Conservation (phyloP, 129 eudicot genomes). For the Apium graveolens region DNA sequence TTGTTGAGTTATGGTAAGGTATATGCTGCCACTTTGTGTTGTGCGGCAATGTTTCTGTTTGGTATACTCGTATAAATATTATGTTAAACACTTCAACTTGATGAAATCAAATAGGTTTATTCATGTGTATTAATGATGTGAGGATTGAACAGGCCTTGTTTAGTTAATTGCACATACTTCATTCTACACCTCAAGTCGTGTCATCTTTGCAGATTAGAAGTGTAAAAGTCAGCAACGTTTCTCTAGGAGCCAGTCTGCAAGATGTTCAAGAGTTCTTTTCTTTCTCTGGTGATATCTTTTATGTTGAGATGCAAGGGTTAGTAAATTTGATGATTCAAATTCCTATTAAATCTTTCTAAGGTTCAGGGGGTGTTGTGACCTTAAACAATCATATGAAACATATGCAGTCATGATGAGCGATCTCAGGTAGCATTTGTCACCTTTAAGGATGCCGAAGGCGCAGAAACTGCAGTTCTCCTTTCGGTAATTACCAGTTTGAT, state of each 20-base stretch:
- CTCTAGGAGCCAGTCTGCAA: constrained; percentile 73
- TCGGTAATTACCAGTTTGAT: constrained; percentile 41
- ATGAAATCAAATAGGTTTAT: not conserved
- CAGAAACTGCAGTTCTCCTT: constrained; percentile 94
- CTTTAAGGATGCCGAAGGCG: constrained; percentile 88
- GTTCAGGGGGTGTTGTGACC: not conserved
- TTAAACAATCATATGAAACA: constrained; percentile 7
- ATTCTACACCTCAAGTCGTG: not conserved
- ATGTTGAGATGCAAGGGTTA: constrained; percentile 84
- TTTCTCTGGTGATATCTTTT: constrained; percentile 84
- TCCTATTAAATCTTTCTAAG: not conserved
- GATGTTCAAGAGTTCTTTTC: constrained; percentile 94
- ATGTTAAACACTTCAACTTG: not conserved
- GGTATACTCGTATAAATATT: not conserved
- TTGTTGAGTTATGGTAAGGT: not conserved
- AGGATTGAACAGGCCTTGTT: not conserved
- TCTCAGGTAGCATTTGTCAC: constrained; percentile 79
- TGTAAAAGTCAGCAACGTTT: constrained; percentile 89
- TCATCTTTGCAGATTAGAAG: constrained; percentile 45
- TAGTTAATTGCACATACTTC: not conserved
- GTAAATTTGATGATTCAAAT: not conserved
- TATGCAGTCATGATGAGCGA: constrained; percentile 60
- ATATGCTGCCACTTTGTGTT: not conserved
- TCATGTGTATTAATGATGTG: not conserved
- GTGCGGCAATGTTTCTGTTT: not conserved